Conservation (phyloP, 2,329 filamentous ascomycete genomes). For the Westerdykella sp. region DNA sequence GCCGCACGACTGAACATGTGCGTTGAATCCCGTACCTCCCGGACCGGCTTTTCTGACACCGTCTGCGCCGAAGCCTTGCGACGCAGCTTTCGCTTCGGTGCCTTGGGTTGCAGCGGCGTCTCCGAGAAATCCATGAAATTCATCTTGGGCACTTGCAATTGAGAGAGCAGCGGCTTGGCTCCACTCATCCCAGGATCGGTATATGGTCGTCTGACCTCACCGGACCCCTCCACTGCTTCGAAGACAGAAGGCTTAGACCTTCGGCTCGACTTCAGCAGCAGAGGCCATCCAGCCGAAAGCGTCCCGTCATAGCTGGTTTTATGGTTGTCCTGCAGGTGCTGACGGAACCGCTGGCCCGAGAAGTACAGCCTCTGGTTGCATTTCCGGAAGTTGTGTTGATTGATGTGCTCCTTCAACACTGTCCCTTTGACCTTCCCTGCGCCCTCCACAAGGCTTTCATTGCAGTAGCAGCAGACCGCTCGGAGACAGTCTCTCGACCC, state of each 20-base stretch:
- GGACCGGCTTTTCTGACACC: conserved; percentile 5
- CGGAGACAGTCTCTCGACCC: conserved; percentile 6
- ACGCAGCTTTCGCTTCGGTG: conserved; percentile 11
- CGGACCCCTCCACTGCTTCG: conserved; percentile 7
- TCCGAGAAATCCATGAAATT: conserved; percentile 24
- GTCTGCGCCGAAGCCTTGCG: conserved; percentile 15
- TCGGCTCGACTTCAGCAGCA: conserved; percentile 19
- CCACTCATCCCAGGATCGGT: conserved; percentile 10
- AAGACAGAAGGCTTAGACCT: conserved; percentile 14
- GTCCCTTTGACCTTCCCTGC: conserved; percentile 18
- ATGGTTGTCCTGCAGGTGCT: conserved; percentile 23
- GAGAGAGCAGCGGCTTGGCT: background rate
- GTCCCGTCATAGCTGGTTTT: conserved; percentile 16
- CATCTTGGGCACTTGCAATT: conserved; percentile 3
- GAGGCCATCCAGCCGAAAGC: conserved; percentile 20
- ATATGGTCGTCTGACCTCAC: conserved; percentile 6
- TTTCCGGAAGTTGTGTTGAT: conserved; percentile 20
- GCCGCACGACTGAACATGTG: conserved; percentile 13
- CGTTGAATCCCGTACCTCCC: conserved; percentile 10
- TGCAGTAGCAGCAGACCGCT: conserved; percentile 22
- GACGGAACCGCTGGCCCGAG: conserved; percentile 21
- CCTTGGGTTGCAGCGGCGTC: conserved; percentile 4
- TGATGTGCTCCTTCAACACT: conserved; percentile 16
- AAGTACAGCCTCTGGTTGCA: conserved; percentile 24
- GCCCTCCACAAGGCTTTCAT: conserved; percentile 14